Conservation (phyloP, 345 rosid species). For the Syzygium oleosum region DNA sequence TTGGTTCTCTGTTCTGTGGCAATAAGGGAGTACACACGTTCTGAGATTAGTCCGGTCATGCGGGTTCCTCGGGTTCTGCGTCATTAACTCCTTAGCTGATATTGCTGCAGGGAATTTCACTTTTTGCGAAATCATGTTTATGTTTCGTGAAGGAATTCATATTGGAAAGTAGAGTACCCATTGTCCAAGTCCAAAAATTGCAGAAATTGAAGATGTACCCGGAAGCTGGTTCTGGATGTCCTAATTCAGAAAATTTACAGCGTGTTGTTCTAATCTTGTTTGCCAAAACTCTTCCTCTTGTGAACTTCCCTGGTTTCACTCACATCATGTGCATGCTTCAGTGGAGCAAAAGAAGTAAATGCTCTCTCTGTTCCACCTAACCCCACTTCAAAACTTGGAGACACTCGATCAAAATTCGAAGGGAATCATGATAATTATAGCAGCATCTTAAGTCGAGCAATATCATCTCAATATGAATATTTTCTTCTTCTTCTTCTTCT, state of each 20-base stretch:
- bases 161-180: not conserved
- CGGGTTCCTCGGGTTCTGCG: not conserved
- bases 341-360: not conserved
- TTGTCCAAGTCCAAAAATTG: not conserved
- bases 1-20: not conserved
- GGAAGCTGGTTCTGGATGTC: not conserved
- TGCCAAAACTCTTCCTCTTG: not conserved
- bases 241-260: not conserved
- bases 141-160: not conserved
- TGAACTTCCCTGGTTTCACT: not conserved
- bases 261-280: not conserved
- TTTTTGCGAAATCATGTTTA: not conserved
- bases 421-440: not conserved
- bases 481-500: not conserved
- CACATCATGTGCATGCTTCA: not conserved
- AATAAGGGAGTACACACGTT: not conserved
- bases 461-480: not conserved
- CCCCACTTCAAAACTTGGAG: not conserved
- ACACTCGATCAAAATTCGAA: not conserved
- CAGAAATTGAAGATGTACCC: not conserved
- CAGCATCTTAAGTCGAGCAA: not conserved
- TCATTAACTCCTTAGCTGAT: not conserved
- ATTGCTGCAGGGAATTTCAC: not conserved
- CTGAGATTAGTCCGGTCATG: not conserved
- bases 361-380: not conserved